Base-by-base conservation (phyloP, 345 rosid species). In the Acer campestre region DNA sequence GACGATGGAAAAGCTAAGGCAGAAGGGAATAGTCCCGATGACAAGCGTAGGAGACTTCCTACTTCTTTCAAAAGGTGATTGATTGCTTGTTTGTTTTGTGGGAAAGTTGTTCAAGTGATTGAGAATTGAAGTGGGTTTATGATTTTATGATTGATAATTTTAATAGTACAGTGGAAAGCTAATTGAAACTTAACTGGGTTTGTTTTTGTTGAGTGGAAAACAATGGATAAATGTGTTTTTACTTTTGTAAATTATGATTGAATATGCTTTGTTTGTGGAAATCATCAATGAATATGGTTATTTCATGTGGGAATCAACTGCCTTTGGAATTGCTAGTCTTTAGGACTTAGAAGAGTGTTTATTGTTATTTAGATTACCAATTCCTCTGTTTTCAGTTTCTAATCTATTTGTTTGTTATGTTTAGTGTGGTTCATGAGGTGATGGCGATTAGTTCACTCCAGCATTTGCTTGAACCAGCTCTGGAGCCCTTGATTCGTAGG, bases 401-500 rank as follows among this genome's bases (percentile, higher is more conserved):
- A 55, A 79, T 80, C 48, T 74, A 8, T 78, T 80, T 75, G 63
- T 80, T 74, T 18, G 79, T 51, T 27, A 31, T 84, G 59, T 84
- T 44, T 82, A 96, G 99, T 88, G 98, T 90, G 85, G 98, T 96
- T 77, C 92, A 91, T 80, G 98, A 94, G 79, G 97, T 90, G 77
- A 90, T 96, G 88, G 90, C 88, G 85, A 78, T 87, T 84, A 89
- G 86, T 65, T 86, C 94, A 11, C 87, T 92, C 75, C 89, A 92
- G 79, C 89, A 85, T 77, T 80, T 87, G 75, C 88, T 95, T 79
- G 99, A 92, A 86, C 98, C 96, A 7, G 86, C 88, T 89, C 84
- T 95, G 56, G 99, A 93, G 88, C 99, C 99, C 10, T 84, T 96
- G 83, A 90, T 96, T 75, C 97, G 99, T 51, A 89, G 89, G 82